Base-by-base conservation (phyloP, 1,139 yeast species). In the Suhomyces ambrosiae region DNA sequence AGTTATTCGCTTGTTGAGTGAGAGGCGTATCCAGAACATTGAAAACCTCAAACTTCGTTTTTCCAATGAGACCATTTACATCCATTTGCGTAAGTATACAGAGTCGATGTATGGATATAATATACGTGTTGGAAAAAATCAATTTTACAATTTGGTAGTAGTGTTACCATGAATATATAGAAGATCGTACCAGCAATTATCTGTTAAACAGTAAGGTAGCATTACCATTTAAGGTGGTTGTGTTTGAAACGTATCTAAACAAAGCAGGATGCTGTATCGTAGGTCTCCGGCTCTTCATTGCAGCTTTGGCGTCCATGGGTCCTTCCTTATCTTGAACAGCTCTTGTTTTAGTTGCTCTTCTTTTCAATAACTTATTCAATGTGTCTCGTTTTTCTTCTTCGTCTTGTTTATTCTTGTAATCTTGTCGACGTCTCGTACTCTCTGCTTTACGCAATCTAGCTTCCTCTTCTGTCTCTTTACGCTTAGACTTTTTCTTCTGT, bases 301-400 rank as follows among this genome's bases (percentile, higher is more conserved):
- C 46, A 38, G 46, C 48, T 38, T 53, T 60, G 3, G 49, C 24
- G 3, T 44, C 54, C 6, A 16, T 33, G 15, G 40, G 64, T 12
- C 68, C 69, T 39, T 70, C 68, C 30, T 64, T 57, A 12, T 58
- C 56, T 19, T 61, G 60, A 11, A 54, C 56, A 37, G 68, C 74
- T 47, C 84, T 65, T 0, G 82, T 76, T 60, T 83, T 80, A 23
- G 74, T 75, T 27, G 96, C 96, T 45, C 96, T 73, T 60, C 92
- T 81, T 61, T 87, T 85, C 47, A 92, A 69, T 42, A 92, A 67
- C 56, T 86, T 87, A 59, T 89, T 90, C 47, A 92, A 71, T 0
- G 97, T 90, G 48, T 89, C 97, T 52, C 83, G 79, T 59, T 92
- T 92, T 60, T 92, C 98, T 59, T 88, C 97, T 54, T 89, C 97